Evolutionary conservation across 2,329 filamentous ascomycete species (phyloP).

Genomic region (Paecilomyces sp.): DNA sequence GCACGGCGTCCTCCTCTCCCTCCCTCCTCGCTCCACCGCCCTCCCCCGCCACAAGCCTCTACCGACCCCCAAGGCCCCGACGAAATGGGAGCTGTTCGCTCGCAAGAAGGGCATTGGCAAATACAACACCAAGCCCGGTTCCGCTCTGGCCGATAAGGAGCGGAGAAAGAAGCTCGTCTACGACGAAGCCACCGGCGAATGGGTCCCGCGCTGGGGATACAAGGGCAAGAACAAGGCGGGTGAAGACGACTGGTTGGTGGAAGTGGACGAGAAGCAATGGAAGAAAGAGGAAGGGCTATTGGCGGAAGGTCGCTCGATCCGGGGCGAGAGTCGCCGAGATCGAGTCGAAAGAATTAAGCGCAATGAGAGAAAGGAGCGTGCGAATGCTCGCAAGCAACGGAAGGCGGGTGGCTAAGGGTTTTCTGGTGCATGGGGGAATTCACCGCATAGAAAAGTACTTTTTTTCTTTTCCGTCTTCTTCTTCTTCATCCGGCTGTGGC

Average conservation of each 20-base stretch:
- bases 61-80: constrained; percentile 71
- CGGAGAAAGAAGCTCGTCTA: constrained; percentile 65
- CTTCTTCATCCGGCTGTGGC: neutral
- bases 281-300: constrained; percentile 55
- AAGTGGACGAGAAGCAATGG: constrained; percentile 74
- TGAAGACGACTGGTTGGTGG: constrained; percentile 81
- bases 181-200: constrained; percentile 77
- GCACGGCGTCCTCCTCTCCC: constrained; percentile 67
- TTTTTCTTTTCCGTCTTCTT: neutral
- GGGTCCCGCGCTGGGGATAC: constrained; percentile 93
- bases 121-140: constrained; percentile 60
- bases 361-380: constrained; percentile 61
- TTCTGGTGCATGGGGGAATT: neutral
- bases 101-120: constrained; percentile 89
- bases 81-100: constrained; percentile 94
- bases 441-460: neutral
- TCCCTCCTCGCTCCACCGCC: constrained; percentile 62
- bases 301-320: constrained; percentile 55
- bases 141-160: constrained; percentile 57
- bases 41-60: constrained; percentile 90
- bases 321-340: constrained; percentile 61
- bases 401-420: constrained; percentile 16
- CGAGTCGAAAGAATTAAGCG: constrained; percentile 57
- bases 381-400: constrained; percentile 51
- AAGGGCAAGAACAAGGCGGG: constrained; percentile 81